Evolutionary conservation across 2,329 filamentous ascomycete genomes (phyloP), one percentile per base, ranked within the genome.

Genomic region (Karstenula rhodostoma): DNA sequence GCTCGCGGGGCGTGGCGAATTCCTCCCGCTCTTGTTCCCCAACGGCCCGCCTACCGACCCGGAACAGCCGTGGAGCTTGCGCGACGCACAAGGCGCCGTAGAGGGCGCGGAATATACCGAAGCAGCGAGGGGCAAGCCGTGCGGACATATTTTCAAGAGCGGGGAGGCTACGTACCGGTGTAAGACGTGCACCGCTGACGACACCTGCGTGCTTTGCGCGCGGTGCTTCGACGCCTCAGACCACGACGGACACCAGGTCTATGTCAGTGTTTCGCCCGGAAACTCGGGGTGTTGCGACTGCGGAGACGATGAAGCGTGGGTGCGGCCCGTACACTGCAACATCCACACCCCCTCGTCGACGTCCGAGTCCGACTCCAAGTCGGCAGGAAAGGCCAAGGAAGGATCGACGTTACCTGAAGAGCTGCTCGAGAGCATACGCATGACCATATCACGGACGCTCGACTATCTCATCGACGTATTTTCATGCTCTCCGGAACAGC

Each of bases 391-490:
- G 84, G 84, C 71, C 57, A 82, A 84, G 47, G 81, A 84, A 49
- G 82, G 68, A n/a, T 71, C 78, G 56, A 63, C 79, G 5, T 79
- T 97, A 51, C 92, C 95, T 0, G 84, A 87, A 33, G 92, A 96
- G 44, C 84, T 98, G 55, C 81, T 91, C 33, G 83, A 89, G 59
- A 90, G 88, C 70, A 93, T 98, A 62, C 87, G 89, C 57, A 92
- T 92, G 85, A 98, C 95, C 0, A 89, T 99, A 64, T 88, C 91
- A 1, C 87, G 92, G 60, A 90, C 89, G 12, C 86, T 98, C 63
- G 95, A 99, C 80, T 99, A 97, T 76, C 89, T 99, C 64, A 97
- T 94, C 80, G 95, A 99, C 81, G 93, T 99, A 62, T 93, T 98
- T 65, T 98, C 95, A 2, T 99, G 96, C 79, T 96, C 94, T 1